phyloP scores from a whole-genome alignment of 257 asterid genomes.

The Scutellaria minor region DNA sequence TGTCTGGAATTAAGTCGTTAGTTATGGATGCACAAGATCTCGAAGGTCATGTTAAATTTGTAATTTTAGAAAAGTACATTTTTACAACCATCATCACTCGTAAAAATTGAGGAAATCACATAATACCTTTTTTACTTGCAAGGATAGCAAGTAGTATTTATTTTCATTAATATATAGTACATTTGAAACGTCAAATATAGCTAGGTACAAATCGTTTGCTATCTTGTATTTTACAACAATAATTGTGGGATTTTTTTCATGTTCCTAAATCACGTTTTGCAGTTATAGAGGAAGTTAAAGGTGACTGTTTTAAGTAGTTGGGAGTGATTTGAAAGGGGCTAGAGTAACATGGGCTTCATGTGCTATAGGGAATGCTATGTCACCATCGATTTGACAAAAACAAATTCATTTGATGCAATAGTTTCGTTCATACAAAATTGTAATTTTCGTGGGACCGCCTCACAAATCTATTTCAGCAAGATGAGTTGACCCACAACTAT shows the following conservation, averaged over 20 bases:
- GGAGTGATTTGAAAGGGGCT: conserved; percentile 35
- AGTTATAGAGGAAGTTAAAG: conserved; percentile 22
- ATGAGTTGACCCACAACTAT: too few relatives aligned
- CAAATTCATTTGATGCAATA: conserved; percentile 14
- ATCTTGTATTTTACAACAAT: conserved; percentile 7
- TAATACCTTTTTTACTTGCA: too few relatives aligned
- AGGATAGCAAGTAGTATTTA: neutral
- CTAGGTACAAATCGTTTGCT: neutral
- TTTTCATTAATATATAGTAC: neutral
- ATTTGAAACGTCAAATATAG: neutral
- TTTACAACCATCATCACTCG: too few relatives aligned
- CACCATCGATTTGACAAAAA: conserved; percentile 40
- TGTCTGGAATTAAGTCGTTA: too few relatives aligned
- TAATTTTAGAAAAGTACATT: too few relatives aligned
- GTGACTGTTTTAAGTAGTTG: conserved; percentile 38
- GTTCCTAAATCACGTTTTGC: conserved; percentile 14
- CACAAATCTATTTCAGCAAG: neutral
- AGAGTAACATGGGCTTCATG: conserved; percentile 83
- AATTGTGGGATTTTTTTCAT: conserved; percentile 3
- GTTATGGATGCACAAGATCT: too few relatives aligned
- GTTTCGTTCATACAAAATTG: neutral
- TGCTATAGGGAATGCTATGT: conserved; percentile 53
- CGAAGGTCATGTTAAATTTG: too few relatives aligned
- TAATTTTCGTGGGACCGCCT: neutral
- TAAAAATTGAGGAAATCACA: too few relatives aligned